Conservation (phyloP, 192 early-diverging fungal species). For the Coemansia sp. region DNA sequence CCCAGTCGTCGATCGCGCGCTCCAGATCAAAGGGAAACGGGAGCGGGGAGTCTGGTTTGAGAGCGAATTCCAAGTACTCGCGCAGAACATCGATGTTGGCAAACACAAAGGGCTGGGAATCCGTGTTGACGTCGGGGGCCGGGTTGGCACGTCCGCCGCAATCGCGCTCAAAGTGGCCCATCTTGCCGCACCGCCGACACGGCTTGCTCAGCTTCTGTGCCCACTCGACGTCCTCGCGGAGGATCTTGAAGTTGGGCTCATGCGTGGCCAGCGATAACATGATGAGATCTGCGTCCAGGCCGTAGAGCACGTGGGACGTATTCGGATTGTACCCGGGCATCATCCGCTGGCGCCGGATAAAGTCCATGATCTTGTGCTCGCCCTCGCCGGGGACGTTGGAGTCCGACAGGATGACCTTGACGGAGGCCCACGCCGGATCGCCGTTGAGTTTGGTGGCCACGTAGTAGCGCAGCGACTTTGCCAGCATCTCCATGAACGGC, state of each 20-base stretch:
- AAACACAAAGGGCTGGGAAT: slow-evolving; percentile 76
- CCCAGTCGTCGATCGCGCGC: slow-evolving; percentile 94
- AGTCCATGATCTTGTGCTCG: slow-evolving; percentile 99
- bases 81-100: slow-evolving; percentile 78
- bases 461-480: slow-evolving; percentile 84
- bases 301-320: slow-evolving; percentile 90
- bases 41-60: slow-evolving; percentile 62
- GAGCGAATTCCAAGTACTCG: slow-evolving; percentile 89
- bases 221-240: slow-evolving; percentile 94
- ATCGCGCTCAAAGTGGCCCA: slow-evolving; percentile 61
- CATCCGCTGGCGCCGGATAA: slow-evolving; percentile 78
- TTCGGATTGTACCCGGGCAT: slow-evolving; percentile 85
- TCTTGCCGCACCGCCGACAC: slow-evolving; percentile 64
- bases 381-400: slow-evolving; percentile 97
- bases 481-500: slow-evolving; percentile 91
- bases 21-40: slow-evolving; percentile 86
- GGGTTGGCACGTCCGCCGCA: slow-evolving; percentile 24
- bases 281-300: slow-evolving; percentile 95
- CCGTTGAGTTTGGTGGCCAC: slow-evolving; percentile 82
- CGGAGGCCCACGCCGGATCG: slow-evolving; percentile 82
- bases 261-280: slow-evolving; percentile 95
- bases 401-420: slow-evolving; percentile 89
- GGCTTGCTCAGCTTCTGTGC: slow-evolving; percentile 69
- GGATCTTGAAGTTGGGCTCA: slow-evolving; percentile 94
- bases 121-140: slow-evolving; percentile 24